Evolutionary conservation across 352 stramenopile genomes (phyloP), one percentile per base, ranked within the genome.

Genomic region (Globisporangium viniferum): DNA sequence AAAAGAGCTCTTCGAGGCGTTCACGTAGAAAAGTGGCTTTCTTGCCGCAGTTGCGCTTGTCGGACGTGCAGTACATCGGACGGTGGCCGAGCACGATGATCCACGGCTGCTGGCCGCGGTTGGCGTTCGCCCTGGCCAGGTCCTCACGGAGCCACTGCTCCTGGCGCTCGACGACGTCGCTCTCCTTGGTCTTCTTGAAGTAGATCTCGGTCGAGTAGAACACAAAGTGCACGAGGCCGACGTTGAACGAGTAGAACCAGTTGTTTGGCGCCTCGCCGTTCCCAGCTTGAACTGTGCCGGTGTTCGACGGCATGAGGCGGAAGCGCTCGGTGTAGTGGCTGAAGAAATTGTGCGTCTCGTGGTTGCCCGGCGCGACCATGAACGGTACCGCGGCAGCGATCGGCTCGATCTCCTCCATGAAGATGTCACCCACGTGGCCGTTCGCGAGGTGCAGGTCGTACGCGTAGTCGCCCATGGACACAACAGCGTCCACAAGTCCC

Each of bases 341-440:
- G 69, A 96, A 95, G 61, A 78, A 67, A 56, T 88, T 88, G 71
- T 97, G 78, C 22, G 78, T 89, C 69, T 98, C 93, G 77, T 98
- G 93, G 75, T 98, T 98, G 39, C 93, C 93, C 0, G 89, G 84
- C 12, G 85, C 84, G 53, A 97, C 89, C 90, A 98, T 97, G 68
- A 96, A 97, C 1, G 92, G 91, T 39, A 96, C 80, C 15, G 71
- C 75, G 18, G 86, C 81, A 22, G 89, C 89, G 59, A 97, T 95
- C 3, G 86, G 82, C 46, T 97, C 81, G 68, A 97, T 94, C 64
- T 94, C 82, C 46, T 92, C 84, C 89, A 98, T 95, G 75, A 95
- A 98, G 31, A 96, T 91, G 66, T 96, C 89, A 56, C 90, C 90
- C 18, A 95, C 85, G 59, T 84, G 77, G 3, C 90, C 90, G 27